phyloP scores from a whole-genome alignment of 352 stramenopile genomes.

The Pseudoperonospora humuli region DNA sequence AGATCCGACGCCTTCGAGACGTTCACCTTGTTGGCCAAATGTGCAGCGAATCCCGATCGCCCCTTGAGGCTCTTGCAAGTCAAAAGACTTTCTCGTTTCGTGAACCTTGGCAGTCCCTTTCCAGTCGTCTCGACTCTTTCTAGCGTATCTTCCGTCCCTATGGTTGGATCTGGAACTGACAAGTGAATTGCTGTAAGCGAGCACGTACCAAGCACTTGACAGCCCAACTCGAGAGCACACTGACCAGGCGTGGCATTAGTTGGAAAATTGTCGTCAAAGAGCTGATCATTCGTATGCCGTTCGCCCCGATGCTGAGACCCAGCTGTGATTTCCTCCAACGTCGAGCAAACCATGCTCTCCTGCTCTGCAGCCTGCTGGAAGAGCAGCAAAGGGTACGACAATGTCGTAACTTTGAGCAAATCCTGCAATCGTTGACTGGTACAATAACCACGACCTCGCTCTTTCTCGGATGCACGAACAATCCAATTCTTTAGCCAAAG shows the following conservation, averaged over 20 bases:
- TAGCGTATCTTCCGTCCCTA: constrained; percentile 4
- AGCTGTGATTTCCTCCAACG: constrained; percentile 45
- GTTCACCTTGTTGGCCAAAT: constrained; percentile 59
- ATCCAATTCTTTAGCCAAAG: constrained; percentile 85
- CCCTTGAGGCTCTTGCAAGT: constrained; percentile 58
- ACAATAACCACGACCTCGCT: constrained; percentile 55
- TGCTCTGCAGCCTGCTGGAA: constrained; percentile 73
- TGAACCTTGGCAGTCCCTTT: constrained; percentile 15
- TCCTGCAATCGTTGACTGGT: constrained; percentile 61
- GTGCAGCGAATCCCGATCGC: constrained; percentile 55
- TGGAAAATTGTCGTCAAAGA: constrained; percentile 65
- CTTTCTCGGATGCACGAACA: constrained; percentile 61
- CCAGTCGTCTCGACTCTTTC: constrained; percentile 12
- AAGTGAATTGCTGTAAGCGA: constrained; percentile 36
- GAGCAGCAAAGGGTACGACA: constrained; percentile 57
- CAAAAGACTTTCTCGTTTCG: constrained; percentile 26
- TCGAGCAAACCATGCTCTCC: constrained; percentile 58
- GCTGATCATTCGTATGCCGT: constrained; percentile 23
- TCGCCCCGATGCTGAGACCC: constrained; percentile 6
- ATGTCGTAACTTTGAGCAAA: constrained; percentile 56
- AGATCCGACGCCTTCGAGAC: constrained; percentile 51
- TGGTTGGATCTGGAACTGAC: constrained; percentile 13
- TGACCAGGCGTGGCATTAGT: constrained; percentile 59
- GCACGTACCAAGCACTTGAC: constrained; percentile 63
- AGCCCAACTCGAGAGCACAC: constrained; percentile 54